Evolutionary conservation across 306 rosid species (phyloP), one percentile per base, ranked within the genome.

Genomic region (Urtica urens): DNA sequence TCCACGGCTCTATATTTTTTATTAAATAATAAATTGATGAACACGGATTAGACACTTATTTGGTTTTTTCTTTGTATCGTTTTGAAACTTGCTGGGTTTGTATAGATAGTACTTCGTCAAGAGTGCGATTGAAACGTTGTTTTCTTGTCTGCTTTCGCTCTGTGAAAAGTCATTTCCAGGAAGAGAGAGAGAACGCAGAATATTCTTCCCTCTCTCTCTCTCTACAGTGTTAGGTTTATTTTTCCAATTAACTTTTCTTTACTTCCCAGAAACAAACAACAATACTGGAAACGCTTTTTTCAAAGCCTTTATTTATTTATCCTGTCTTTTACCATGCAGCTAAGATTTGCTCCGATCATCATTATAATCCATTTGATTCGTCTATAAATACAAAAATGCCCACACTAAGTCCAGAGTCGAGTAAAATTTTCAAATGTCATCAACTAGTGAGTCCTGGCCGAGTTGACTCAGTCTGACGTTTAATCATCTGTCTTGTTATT

Each of bases 391-490:
- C n/a, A n/a, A n/a, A n/a, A n/a, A n/a, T n/a, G n/a, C n/a, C n/a
- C n/a, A n/a, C n/a, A n/a, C n/a, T n/a, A n/a, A n/a, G n/a, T n/a
- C n/a, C n/a, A n/a, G n/a, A n/a, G n/a, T n/a, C n/a, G 40, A 35
- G n/a, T 35, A 35, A 9, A n/a, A n/a, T n/a, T n/a, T n/a, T 35
- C 40, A 4, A 35, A 10, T 10, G 3, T 35, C 40, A 35, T 10
- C 40, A 35, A 7, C 2, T 35, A 28, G 10, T 28, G 6, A 28
- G 4, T 10, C 53, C 44, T 26, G 31, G 40, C 29, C 28, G 58
- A 46, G 18, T 56, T 50, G 8, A 57, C 58, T 27, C 55, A 6
- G 28, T 6, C n/a, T n/a, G n/a, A n/a, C n/a, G n/a, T n/a, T 23
- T 1, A 19, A 30, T 26, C 11, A 35, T 35, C 0, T 35, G 33